phyloP scores from a whole-genome alignment of 495 filamentous ascomycete species.

The Penicillium angulare region DNA sequence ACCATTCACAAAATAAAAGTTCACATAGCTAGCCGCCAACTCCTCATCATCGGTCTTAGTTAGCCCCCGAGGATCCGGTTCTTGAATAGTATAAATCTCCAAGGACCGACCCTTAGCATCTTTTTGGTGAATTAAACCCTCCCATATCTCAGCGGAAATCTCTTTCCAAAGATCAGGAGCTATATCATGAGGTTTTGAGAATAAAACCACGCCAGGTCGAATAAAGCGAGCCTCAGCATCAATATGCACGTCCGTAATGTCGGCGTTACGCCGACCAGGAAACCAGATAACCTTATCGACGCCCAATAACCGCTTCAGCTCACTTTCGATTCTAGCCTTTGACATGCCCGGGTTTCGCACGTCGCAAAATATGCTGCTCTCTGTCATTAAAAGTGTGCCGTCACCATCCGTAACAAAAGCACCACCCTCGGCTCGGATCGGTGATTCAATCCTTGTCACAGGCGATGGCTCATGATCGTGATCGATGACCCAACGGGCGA shows the following conservation, averaged over 20 bases:
- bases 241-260: conserved; percentile 29
- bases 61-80: conserved; percentile 19
- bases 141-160: conserved; percentile 18
- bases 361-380: conserved; percentile 28
- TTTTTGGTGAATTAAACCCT: conserved; percentile 13
- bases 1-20: conserved; percentile 29
- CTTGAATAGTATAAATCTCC: conserved; percentile 22
- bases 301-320: conserved; percentile 23
- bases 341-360: conserved; percentile 23
- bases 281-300: conserved; percentile 30
- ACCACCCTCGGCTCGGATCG: conserved; percentile 25
- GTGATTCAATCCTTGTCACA: conserved; percentile 16
- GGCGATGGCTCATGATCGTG: conserved; percentile 12
- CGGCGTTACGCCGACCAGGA: conserved; percentile 20
- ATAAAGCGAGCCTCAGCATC: conserved; percentile 27
- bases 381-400: conserved; percentile 26
- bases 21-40: conserved; percentile 24
- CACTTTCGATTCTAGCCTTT: conserved; percentile 19
- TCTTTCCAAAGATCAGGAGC: conserved; percentile 19
- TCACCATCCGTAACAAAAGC: conserved; percentile 26
- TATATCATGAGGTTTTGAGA: conserved; percentile 14
- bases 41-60: conserved; percentile 16
- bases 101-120: conserved; percentile 26
- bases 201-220: conserved; percentile 23
- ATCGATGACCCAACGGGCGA: conserved; percentile 21